Base-by-base conservation (phyloP, 306 rosid genomes). In the Luffa aegyptiaca region DNA sequence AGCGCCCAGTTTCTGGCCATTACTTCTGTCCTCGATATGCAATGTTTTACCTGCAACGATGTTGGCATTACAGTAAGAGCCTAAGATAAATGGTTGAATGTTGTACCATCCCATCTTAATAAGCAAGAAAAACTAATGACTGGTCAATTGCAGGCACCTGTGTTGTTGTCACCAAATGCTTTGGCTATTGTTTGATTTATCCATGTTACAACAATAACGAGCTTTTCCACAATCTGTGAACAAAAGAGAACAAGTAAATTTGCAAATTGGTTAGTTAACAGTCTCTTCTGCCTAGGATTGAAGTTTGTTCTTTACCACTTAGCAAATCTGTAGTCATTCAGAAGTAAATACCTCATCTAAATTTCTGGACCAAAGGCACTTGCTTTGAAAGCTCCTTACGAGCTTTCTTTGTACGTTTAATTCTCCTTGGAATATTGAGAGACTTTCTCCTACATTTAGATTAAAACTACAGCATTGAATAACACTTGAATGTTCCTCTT, bases 211-310 rank as follows among this genome's bases (percentile, higher is more conserved):
- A 90, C 81, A 61, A 86, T 90, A 14, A 91, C 94, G 41, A 96
- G 96, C 86, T 93, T 96, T 84, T 88, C 95, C 80, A 91, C 98
- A 76, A 96, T 87, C 99, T 96, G 97, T 89, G 63, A 85, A 76
- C 82, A 82, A 83, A 55, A 73, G 12, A 35, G 57, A 82, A 77
- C 18, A 31, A 41, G 39, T 57, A 20, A 72, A 13, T 3, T 49
- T 26, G 42, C 44, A 48, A 26, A 73, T 74, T 51, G 46, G 33
- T 66, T 66, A 66, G 20, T 45, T 8, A 46, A n/a, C 56, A 4
- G 39, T 46, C 56, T 21, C 69, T 21, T 26, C 76, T 26, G 18
- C 57, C 31, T 41, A 68, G 31, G 5, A 20, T 48, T 26, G 57
- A 41, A 70, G 48, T 9, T 72, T 72, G 77, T 21, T 74, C n/a